These are phyloP conservation scores for Cyberlindnera suaveolens DNA, from an alignment of 805 yeast genomes.

Conservation along the genomic window DNA sequence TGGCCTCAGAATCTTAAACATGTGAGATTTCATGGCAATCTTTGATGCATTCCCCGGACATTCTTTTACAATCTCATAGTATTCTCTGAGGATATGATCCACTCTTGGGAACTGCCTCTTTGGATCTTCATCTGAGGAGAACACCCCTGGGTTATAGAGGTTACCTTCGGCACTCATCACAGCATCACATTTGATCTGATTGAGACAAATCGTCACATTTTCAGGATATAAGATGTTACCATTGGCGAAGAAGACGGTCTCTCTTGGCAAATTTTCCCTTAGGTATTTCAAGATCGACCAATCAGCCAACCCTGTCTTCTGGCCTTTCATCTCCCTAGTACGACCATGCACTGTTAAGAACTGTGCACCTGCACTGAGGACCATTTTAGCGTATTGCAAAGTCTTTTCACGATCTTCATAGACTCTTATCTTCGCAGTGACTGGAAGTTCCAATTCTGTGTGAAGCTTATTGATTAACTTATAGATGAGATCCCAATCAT, in stretches of 20 bases:
- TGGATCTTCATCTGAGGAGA: constrained; percentile 43
- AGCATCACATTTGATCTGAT: constrained; percentile 68
- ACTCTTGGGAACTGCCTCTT: constrained; percentile 80
- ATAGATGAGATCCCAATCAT: constrained; percentile 84
- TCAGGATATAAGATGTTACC: constrained; percentile 92
- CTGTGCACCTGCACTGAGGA: constrained; percentile 90
- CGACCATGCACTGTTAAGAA: constrained; percentile 93
- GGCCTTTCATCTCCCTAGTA: constrained; percentile 97
- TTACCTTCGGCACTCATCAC: constrained; percentile 98
- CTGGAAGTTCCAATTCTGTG: constrained; percentile 72
- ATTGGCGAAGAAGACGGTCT: constrained; percentile 86
- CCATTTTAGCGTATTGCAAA: constrained; percentile 81
- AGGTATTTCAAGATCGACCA: constrained; percentile 76
- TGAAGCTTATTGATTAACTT: constrained; percentile 69
- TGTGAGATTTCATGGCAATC: constrained; percentile 84
- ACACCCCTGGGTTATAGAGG: constrained; percentile 87
- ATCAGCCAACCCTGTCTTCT: constrained; percentile 90
- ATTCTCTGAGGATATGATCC: constrained; percentile 77
- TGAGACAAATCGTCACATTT: constrained; percentile 67
- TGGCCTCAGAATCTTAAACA: constrained; percentile 81
- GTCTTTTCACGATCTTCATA: constrained; percentile 81
- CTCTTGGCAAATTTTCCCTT: constrained; percentile 68
- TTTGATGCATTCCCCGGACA: constrained; percentile 55
- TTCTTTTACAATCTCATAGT: constrained; percentile 65
- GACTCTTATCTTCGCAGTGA: constrained; percentile 92